Evolutionary conservation across 345 rosid species (phyloP), one percentile per base, ranked within the genome.

Genomic region (Eucalyptus virginea): DNA sequence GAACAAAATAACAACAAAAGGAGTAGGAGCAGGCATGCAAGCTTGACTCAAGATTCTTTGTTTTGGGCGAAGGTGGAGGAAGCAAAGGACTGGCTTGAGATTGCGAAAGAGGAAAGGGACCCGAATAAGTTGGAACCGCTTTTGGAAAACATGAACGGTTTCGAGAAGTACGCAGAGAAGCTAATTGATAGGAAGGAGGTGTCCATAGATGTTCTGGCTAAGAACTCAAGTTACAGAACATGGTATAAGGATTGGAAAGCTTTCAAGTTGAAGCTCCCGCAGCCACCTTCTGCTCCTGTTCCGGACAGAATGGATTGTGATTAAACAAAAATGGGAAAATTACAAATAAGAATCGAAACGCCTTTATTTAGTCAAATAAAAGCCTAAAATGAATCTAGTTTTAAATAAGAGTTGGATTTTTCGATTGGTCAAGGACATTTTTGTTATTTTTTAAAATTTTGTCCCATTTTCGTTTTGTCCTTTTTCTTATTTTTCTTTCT

Each of bases 131-230:
- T 23, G 65, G 58, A 34, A 60, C 16, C 30, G 48, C 81, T 95
- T n/a, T 92, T 94, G 97, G 50, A 60, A 15, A 88, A 91, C 40
- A 88, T 96, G 37, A 87, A 80, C 37, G 1, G 0, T 9, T 98
- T 97, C 86, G 93, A 91, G 85, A 92, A 34, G 16, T 90, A 94
- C 40, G 95, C 98, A 0, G 30, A 50, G 8, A 72, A 28, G 37
- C 83, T 96, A 92, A 92, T 94, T 21, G 89, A 92, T 45, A 92
- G n/a, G 26, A 96, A 89, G 90, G 96, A 95, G 56, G 96, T 97
- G 21, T 98, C 98, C 1, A 3, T 0, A 32, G 99, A 98, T 92
- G 99, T 98, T 12, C n/a, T 95, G 90, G 94, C 92, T 4, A 80
- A 13, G 90, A 94, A 92, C 47, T 98, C 99, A 26, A 96, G 99